Percentiles rank a stretch among this genome's conserved stretches.
Conservation (phyloP, 78 protist genomes). For the Monocercomonoides exilis region DNA sequence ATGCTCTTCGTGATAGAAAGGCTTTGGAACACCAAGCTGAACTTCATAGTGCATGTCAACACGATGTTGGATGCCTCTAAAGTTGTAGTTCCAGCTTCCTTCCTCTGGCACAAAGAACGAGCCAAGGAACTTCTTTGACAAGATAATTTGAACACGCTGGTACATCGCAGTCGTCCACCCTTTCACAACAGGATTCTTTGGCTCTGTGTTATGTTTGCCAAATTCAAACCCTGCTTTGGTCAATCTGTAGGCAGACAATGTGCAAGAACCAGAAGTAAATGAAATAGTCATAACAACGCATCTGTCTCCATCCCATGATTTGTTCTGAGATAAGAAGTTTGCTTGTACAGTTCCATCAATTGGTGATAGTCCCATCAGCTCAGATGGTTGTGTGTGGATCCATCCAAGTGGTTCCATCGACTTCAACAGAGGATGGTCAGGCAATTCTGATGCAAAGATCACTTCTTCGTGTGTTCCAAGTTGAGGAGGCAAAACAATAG, state of each 20-base stretch:
- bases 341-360: conserved; percentile 82
- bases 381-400: conserved; percentile 98
- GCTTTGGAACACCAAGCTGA: conserved; percentile 79
- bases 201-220: conserved; percentile 79
- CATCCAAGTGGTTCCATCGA: conserved; percentile 98
- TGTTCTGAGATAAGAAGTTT: conserved; percentile 64
- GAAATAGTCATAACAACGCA: conserved; percentile 66
- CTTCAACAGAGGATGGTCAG: conserved; percentile 78
- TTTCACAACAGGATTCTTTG: conserved; percentile 42
- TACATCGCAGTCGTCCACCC: conserved; percentile 77
- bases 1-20: conserved; percentile 91
- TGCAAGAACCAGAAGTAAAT: conserved; percentile 78
- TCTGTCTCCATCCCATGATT: conserved; percentile 78
- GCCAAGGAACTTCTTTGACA: conserved; percentile 81
- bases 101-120: conserved; percentile 92
- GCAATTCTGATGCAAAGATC: conserved; percentile 73
- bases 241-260: conserved; percentile 84
- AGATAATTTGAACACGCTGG: conserved; percentile 87
- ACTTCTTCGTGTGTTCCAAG: conserved; percentile 88
- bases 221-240: conserved; percentile 88
- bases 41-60: conserved; percentile 77
- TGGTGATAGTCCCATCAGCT: conserved; percentile 85
- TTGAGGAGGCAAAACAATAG: conserved; percentile 96
- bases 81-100: conserved; percentile 94
- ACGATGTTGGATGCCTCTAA: conserved; percentile 75